Evolutionary conservation across 2,329 filamentous ascomycete species (phyloP), one percentile per base, ranked within the genome.

Genomic region (Tympanopsis confertula): DNA sequence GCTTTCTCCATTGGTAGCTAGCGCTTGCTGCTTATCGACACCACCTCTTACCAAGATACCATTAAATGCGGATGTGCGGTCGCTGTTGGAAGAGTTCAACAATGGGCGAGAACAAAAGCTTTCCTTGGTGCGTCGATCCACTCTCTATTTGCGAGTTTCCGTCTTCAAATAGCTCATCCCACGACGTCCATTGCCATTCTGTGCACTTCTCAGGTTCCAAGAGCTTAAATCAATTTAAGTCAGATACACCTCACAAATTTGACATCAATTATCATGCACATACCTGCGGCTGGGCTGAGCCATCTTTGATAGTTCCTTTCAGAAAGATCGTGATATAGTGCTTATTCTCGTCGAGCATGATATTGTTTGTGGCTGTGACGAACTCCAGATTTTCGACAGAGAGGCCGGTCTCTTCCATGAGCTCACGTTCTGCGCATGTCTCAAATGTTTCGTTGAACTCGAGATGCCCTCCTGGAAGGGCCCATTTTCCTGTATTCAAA

Each of bases 271-370:
- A 15, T 13, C 63, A 43, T 73, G 68, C 44, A 59, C 44, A 4
- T 47, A 82, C 78, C 62, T 66, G 39, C 0, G 80, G 70, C 44
- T 71, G 53, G 19, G 65, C 64, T 0, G 49, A 44, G 13, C 65
- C 58, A 19, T 74, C 65, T 0, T 58, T 50, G 45, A 73, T 59
- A 33, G 55, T 57, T 30, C 71, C 75, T 1, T 62, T 59, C 43
- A 86, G 71, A 45, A 84, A 87, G 3, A 86, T 54, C 0, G 84
- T 88, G 37, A 86, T 65, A 49, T 88, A 89, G 51, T 89, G 83
- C 54, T 78, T 84, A 0, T 56, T 57, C n/a, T 69, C 66, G 0
- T 51, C 49, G 1, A 56, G 49, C 51, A 86, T 83, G 1, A 82
- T 51, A 47, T 79, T 75, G 50, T 87, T 86, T 4, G 79, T 86